Base-by-base conservation (phyloP, 108 stramenopile genomes). In the Cyclotella atomus region DNA sequence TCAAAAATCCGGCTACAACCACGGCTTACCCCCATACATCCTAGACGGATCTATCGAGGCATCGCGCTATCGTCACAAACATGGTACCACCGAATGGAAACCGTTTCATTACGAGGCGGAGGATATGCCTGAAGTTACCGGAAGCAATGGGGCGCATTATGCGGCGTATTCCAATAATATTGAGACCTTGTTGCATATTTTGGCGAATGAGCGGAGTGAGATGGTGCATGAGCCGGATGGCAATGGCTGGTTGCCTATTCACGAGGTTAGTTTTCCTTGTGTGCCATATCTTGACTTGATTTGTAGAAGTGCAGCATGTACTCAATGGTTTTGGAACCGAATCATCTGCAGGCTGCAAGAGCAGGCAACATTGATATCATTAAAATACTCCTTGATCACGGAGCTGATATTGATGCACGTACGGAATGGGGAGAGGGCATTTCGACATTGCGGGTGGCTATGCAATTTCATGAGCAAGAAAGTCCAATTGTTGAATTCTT, bases 371-470 rank as follows among this genome's bases (percentile, higher is more conserved):
- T 77, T 33, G 82, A 85, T 32, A 65, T 66, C 46, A 71, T 88
- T 12, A 23, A 77, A 56, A 61, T 81, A 12, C 53, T 88, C 14
- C 23, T 85, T 2, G 71, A 77, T 19, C 45, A 73, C 35, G 88
- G 88, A 36, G 85, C 87, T 17, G 82, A 85, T 52, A 44, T 88
- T 16, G 82, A 88, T 60, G 71, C 71, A 3, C 64, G 83, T 19
- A 83, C 83, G 9, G 52, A 56, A 44, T 49, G 56, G 57, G 61
- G 65, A 25, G 20, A 60, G 32, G 64, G 71, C 54, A 12, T 60
- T 33, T 65, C 55, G 24, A 20, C 68, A 57, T 41, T 79, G 76
- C 16, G 76, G 77, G 27, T 81, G 45, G 75, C 75, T 56, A 71
- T 68, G 72, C 41, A 56, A 25, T 81, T 45, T 43, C 59, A 81